A percentile compares a stretch with the other conserved stretches of the same genome.
Evolutionary conservation across 176 grass and related monocot species (phyloP).

Genomic region (Chrysopogon serrulatus): DNA sequence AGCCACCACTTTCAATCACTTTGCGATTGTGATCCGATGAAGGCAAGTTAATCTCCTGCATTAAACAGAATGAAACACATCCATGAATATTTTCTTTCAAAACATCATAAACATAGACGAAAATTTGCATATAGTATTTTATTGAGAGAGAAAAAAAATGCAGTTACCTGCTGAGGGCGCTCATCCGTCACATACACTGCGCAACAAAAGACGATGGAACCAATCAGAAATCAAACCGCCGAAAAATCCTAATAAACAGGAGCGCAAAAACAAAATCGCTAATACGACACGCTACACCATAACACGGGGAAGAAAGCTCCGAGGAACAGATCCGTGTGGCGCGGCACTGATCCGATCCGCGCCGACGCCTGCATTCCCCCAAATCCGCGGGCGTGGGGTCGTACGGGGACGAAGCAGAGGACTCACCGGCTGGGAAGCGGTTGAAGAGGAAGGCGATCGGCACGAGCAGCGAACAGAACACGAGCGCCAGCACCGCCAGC

Average conservation of each 20-base stretch:
- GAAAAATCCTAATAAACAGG: background rate
- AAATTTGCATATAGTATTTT: background rate
- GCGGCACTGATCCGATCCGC: slow-evolving; percentile 37
- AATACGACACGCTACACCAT: slow-evolving; percentile 13
- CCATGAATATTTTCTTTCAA: background rate
- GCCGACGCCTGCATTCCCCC: slow-evolving; percentile 32
- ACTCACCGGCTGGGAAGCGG: slow-evolving; percentile 78
- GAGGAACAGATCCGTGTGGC: slow-evolving; percentile 37
- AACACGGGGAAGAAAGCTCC: background rate
- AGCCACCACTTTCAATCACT: background rate
- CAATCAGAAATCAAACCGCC: slow-evolving; percentile 17
- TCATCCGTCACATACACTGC: slow-evolving; percentile 91
- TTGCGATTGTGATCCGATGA: slow-evolving; percentile 32
- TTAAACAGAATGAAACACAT: background rate
- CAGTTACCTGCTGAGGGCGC: slow-evolving; percentile 64
- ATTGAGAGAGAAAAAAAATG: background rate
- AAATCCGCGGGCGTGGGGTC: background rate
- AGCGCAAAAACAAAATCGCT: slow-evolving; percentile 1
- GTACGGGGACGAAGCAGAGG: background rate
- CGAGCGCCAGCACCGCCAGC: slow-evolving; percentile 86
- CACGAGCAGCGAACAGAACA: slow-evolving; percentile 95
- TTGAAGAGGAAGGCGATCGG: slow-evolving; percentile 93
- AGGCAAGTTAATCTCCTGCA: slow-evolving; percentile 56
- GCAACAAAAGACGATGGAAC: slow-evolving; percentile 34
- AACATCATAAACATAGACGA: background rate